A percentile compares a stretch with the other conserved stretches of the same genome.
Evolutionary conservation across 192 early-diverging fungal genomes (phyloP).

Genomic region (Backusella psychrophila): DNA sequence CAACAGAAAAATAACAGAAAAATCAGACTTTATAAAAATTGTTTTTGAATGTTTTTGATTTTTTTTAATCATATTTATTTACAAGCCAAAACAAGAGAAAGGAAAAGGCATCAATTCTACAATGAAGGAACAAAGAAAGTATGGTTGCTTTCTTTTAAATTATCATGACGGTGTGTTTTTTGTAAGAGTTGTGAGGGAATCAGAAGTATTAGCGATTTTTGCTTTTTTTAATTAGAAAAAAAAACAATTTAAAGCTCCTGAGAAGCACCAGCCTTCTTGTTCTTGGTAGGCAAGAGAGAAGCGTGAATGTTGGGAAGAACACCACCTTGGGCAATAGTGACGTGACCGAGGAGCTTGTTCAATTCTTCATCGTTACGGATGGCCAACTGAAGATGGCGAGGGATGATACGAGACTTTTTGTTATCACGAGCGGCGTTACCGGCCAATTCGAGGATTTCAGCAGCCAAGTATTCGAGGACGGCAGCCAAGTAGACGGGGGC

Average conservation of each 20-base stretch:
- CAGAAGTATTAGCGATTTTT: neutral
- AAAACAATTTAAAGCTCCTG: slow-evolving; percentile 36
- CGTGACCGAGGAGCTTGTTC: slow-evolving; percentile 87
- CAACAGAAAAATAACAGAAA: too few relatives aligned
- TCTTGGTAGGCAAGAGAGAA: slow-evolving; percentile 65
- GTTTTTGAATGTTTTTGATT: slow-evolving; percentile 6
- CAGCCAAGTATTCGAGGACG: slow-evolving; percentile 88
- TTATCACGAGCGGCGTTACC: slow-evolving; percentile 92
- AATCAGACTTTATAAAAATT: neutral
- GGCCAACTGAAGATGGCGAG: slow-evolving; percentile 87
- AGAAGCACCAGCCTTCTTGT: slow-evolving; percentile 37
- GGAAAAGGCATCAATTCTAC: slow-evolving; percentile 9
- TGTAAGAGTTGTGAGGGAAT: slow-evolving; percentile 1
- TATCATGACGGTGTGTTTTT: slow-evolving; percentile 5
- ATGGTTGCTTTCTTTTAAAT: neutral
- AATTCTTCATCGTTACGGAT: slow-evolving; percentile 93
- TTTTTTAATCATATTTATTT: slow-evolving; percentile 12
- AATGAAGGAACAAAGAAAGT: slow-evolving; percentile 9
- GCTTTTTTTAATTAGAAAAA: neutral
- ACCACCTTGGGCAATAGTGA: slow-evolving; percentile 91
- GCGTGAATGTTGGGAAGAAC: slow-evolving; percentile 76
- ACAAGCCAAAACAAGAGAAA: slow-evolving; percentile 6
- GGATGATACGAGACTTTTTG: slow-evolving; percentile 91
- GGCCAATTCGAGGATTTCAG: slow-evolving; percentile 90
- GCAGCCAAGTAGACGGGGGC: slow-evolving; percentile 87